These are phyloP conservation scores for Torulaspora franciscae DNA, from an alignment of 805 yeast genomes.

Conservation along the genomic window DNA sequence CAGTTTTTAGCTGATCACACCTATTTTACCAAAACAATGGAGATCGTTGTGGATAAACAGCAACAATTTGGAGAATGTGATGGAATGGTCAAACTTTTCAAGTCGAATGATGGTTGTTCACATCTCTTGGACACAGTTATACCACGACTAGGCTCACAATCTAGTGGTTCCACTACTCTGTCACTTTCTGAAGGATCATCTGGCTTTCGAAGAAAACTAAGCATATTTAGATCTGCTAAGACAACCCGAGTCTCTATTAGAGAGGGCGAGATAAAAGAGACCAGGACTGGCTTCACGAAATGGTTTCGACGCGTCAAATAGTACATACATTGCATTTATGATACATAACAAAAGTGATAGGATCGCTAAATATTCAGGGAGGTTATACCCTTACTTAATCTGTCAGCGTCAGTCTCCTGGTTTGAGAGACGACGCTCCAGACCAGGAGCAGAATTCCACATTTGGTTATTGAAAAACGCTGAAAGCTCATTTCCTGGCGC, in stretches of 20 bases:
- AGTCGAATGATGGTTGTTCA: conserved; percentile 5
- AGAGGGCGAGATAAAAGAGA: conserved; percentile 5
- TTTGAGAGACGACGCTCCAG: not conserved
- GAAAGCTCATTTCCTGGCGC: conserved; percentile 23
- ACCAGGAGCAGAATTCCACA: conserved; percentile 20
- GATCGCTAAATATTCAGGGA: conserved; percentile 10
- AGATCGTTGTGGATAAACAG: conserved; percentile 12
- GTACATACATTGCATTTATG: conserved; percentile 5
- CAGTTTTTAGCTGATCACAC: conserved; percentile 15
- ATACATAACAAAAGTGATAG: not conserved
- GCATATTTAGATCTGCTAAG: conserved; percentile 8
- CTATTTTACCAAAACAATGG: conserved; percentile 13
- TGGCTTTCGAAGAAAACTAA: conserved; percentile 4
- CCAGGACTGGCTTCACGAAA: conserved; percentile 3
- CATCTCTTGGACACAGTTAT: conserved; percentile 7
- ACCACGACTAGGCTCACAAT: conserved; percentile 2
- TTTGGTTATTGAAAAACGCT: conserved; percentile 23
- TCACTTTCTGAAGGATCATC: conserved; percentile 8
- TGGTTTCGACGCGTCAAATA: conserved; percentile 9
- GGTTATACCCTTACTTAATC: conserved; percentile 5
- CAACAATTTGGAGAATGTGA: conserved; percentile 10
- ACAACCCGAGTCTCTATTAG: not conserved
- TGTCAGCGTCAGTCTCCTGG: conserved; percentile 4
- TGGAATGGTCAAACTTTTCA: conserved; percentile 12
- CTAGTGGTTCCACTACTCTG: not conserved